Base-by-base conservation (phyloP, 2,329 filamentous ascomycete species). In the Cordyceps javanica region DNA sequence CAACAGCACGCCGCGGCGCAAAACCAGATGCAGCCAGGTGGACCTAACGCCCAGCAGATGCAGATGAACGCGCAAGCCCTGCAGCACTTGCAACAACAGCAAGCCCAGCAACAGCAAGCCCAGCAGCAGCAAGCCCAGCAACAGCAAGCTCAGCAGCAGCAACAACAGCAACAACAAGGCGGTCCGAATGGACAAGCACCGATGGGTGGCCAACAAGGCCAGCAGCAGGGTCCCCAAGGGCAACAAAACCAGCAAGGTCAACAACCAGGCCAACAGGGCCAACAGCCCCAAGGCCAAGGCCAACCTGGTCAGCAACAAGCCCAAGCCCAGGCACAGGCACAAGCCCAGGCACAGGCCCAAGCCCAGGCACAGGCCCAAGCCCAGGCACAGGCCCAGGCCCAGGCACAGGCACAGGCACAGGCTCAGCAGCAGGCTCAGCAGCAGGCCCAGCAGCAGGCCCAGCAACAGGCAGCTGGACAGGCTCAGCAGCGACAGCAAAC, bases 51-150 rank as follows among this genome's bases (percentile, higher is more conserved):
- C 21, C 80, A 82, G 60, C 73, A 70, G 26, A 74, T 75, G 64
- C 75, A 72, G 55, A 78, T 82, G 71, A 77, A 72, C 36, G 70
- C 75, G 4, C 78, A 79, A 60, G 74, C 73, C 55, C 68, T 81
- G 60, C 73, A 71, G 65, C 46, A 69, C 79, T n/a, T 46, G 60
- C 77, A 78, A 55, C 73, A 73, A 14, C 72, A 73, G 51, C 57
- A 59, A 23, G 32, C 54, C n/a, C 55, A 57, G 28, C 42, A 49
- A 28, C 53, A 57, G 25, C 11, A 72, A 73, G 52, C 57, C 23
- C 42, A 46, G 44, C 80, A 82, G 60, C 73, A 70, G 4, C 78
- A 79, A 59, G 73, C 73, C 55, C 68, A 81, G 60, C 73, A 70
- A 66, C 46, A 69, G 79, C n/a, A 72, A 73, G 52, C 57, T 16